These are phyloP conservation scores for Bassia scoparia DNA, from an alignment of 148 eudicot genomes.

Conservation along the genomic window DNA sequence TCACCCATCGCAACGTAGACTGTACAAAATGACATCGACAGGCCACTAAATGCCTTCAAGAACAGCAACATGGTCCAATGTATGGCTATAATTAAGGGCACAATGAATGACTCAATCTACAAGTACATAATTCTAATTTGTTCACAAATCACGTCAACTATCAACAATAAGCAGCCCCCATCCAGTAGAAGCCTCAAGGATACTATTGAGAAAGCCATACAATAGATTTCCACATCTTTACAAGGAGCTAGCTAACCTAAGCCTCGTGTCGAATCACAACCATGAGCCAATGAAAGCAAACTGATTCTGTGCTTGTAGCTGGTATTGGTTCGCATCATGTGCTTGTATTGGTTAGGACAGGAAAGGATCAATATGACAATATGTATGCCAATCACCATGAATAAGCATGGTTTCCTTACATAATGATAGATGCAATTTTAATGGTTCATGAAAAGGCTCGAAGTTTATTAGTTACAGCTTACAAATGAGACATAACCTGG, in stretches of 20 bases:
- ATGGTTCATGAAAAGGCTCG: not conserved
- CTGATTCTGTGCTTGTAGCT: not conserved
- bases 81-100: too few relatives aligned
- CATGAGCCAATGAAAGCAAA: not conserved
- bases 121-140: not conserved
- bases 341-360: not conserved
- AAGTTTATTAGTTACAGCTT: not conserved
- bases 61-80: not conserved
- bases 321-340: too few relatives aligned
- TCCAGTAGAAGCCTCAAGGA: not conserved
- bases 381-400: not conserved
- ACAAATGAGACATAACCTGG: not conserved
- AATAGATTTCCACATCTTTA: not conserved
- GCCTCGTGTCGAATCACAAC: too few relatives aligned
- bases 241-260: not conserved
- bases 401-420: not conserved
- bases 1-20: not conserved
- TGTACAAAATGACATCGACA: not conserved
- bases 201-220: not conserved
- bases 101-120: not conserved
- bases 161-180: not conserved
- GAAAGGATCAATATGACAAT: not conserved
- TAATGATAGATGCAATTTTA: not conserved
- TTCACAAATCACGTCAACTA: not conserved
- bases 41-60: not conserved